Evolutionary conservation across 78 protist species (phyloP), one percentile per base, ranked within the genome.

Genomic region (Monocercomonoides exilis): DNA sequence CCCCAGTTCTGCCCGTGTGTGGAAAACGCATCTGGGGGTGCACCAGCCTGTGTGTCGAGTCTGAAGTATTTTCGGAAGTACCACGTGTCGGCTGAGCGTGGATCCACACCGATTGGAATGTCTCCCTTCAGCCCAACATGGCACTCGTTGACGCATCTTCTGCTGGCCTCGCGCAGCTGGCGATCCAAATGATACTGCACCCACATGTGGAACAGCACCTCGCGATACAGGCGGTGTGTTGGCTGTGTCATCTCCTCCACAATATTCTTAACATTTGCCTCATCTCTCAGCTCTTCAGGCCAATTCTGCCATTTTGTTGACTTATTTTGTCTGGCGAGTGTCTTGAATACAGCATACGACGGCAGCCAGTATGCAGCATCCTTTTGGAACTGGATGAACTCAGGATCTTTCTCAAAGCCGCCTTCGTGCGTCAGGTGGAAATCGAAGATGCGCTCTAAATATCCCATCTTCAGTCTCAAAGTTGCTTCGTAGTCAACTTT

Each of bases 1-100:
- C 92, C 93, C 97, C 97, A 95, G 86, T 94, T 94, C 92, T 95
- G 97, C 70, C 94, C 96, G 42, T 46, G n/a, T 70, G n/a, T 41
- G 54, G 87, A 41, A 81, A 92, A 94, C 38, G 79, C 89, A 81
- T 95, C 97, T 1, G 97, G 95, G 42, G 97, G 97, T 1, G 97
- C 97, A 80, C 97, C 97, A 35, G 93, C 82, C 44, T 88, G 64
- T 86, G 43, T 86, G 82, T 86, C 77, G 90, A 93, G 44, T 54
- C 90, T 35, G 91, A 93, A 95, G 43, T 88, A 64, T 6, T 90
- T 88, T 45, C 91, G 92, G 44, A 41, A 32, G n/a, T 2, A 1
- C 94, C 94, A 93, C 43, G 93, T 87, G 64, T 93, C 97, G 84
- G 87, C 93, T n/a, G 91, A 87, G 77, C 81, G 36, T 36, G 87